These are phyloP conservation scores for Aspergillus wentii DNA, from an alignment of 495 filamentous ascomycete genomes.

Conservation along the genomic window DNA sequence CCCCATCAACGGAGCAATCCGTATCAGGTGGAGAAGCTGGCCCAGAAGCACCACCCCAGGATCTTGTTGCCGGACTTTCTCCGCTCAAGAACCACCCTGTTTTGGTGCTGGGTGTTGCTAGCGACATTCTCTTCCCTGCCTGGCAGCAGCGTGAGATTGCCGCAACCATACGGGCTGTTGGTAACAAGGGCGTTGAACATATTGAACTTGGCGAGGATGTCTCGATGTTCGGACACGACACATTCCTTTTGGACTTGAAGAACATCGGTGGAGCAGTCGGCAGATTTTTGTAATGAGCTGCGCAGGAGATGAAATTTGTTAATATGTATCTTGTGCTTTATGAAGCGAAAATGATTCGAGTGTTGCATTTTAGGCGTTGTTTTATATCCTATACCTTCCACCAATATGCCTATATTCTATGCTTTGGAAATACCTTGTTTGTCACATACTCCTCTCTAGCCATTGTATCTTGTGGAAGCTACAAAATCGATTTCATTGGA, in stretches of 20 bases:
- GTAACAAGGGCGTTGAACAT: slow-evolving; percentile 78
- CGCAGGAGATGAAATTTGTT: too few species aligned
- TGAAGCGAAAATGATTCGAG: slow-evolving; percentile 7
- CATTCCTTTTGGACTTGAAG: slow-evolving; percentile 88
- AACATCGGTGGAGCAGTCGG: slow-evolving; percentile 81
- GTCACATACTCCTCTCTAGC: too few species aligned
- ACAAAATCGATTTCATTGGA: not conserved
- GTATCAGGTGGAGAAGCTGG: slow-evolving; percentile 5
- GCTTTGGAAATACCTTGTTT: too few species aligned
- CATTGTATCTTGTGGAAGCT: too few species aligned
- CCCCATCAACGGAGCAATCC: slow-evolving; percentile 19
- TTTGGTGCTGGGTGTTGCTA: slow-evolving; percentile 89
- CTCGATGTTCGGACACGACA: slow-evolving; percentile 94
- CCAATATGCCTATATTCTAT: too few species aligned
- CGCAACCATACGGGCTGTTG: slow-evolving; percentile 67
- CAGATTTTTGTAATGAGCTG: slow-evolving; percentile 65
- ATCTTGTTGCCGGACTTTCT: slow-evolving; percentile 72
- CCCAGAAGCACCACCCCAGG: slow-evolving; percentile 53
- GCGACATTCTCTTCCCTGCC: slow-evolving; percentile 94
- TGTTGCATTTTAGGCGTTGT: too few species aligned
- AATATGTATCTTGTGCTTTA: too few species aligned
- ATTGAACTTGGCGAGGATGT: slow-evolving; percentile 88
- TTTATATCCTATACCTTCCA: too few species aligned
- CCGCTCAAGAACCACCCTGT: slow-evolving; percentile 69
- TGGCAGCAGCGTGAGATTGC: slow-evolving; percentile 98